phyloP scores from a whole-genome alignment of 1,139 yeast genomes.

The Magnusiomyces suaveolens region DNA sequence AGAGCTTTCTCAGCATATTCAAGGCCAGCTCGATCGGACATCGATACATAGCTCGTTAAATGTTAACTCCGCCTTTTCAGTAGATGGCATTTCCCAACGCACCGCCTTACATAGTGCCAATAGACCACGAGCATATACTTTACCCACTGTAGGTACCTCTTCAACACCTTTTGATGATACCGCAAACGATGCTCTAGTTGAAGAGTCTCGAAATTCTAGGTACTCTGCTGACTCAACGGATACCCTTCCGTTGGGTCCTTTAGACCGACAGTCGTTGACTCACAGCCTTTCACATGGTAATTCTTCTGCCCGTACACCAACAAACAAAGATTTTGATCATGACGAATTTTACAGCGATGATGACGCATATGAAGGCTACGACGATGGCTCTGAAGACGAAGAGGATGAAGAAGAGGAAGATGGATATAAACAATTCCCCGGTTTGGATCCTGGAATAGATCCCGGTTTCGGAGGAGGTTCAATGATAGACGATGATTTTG shows the following conservation, averaged over 20 bases:
- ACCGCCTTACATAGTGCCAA: background rate
- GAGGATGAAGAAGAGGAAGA: slow-evolving; percentile 16
- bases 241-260: background rate
- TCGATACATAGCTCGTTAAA: background rate
- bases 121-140: slow-evolving; percentile 15
- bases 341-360: slow-evolving; percentile 11
- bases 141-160: slow-evolving; percentile 12
- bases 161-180: background rate
- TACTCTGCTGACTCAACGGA: background rate
- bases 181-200: background rate
- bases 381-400: slow-evolving; percentile 12
- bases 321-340: background rate
- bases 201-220: background rate
- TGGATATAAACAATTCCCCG: slow-evolving; percentile 3
- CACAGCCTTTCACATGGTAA: background rate
- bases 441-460: background rate
- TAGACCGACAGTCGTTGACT: background rate
- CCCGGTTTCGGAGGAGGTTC: slow-evolving; percentile 1
- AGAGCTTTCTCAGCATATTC: background rate
- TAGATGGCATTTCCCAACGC: background rate
- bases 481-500: slow-evolving; percentile 6
- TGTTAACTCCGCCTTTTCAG: background rate
- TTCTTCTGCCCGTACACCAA: slow-evolving; percentile 2
- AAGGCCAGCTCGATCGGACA: background rate
- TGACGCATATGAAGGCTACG: slow-evolving; percentile 14